phyloP scores from a whole-genome alignment of 1,284 basidiomycete species.

The Cutaneotrichosporon sp. region DNA sequence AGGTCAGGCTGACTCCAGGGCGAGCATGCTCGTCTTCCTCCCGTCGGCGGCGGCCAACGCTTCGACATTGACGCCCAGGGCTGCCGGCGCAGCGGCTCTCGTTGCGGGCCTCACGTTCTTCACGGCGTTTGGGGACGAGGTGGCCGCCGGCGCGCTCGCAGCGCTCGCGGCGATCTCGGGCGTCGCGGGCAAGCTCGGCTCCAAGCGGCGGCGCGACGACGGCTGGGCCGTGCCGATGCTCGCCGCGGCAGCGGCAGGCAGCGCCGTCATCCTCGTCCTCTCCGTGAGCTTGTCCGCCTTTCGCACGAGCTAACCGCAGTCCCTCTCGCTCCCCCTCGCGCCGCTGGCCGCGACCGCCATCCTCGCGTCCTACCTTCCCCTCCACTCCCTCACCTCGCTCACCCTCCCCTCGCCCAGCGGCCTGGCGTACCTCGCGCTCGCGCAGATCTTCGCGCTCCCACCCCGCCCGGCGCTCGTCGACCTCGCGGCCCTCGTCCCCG shows the following conservation, averaged over 20 bases:
- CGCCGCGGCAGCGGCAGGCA: neutral
- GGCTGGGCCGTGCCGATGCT: slow-evolving; percentile 1
- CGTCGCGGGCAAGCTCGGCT: neutral
- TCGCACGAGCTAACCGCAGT: neutral
- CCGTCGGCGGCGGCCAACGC: neutral
- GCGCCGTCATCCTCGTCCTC: neutral
- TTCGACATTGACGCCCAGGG: neutral
- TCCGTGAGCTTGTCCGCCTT: too few relatives aligned
- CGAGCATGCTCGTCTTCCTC: slow-evolving; percentile 1
- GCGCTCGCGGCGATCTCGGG: slow-evolving; percentile 4
- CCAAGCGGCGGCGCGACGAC: neutral
- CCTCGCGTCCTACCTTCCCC: slow-evolving; percentile 32
- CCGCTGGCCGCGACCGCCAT: neutral
- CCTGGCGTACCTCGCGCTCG: slow-evolving; percentile 24
- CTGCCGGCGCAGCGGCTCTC: neutral
- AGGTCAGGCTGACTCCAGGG: neutral
- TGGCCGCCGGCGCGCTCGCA: neutral
- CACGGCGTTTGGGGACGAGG: slow-evolving; percentile 3
- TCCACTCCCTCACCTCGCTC: slow-evolving; percentile 12
- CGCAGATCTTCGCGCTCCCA: slow-evolving; percentile 44
- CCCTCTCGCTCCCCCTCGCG: neutral
- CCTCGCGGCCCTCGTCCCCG: slow-evolving; percentile 28
- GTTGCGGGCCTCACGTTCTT: neutral
- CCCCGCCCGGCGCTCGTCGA: slow-evolving; percentile 34
- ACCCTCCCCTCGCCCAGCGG: slow-evolving; percentile 14